Percentiles rank a stretch among this genome's conserved stretches.
phyloP scores from a whole-genome alignment of 169 alveolate genomes.

The Cryptosporidium canis region DNA sequence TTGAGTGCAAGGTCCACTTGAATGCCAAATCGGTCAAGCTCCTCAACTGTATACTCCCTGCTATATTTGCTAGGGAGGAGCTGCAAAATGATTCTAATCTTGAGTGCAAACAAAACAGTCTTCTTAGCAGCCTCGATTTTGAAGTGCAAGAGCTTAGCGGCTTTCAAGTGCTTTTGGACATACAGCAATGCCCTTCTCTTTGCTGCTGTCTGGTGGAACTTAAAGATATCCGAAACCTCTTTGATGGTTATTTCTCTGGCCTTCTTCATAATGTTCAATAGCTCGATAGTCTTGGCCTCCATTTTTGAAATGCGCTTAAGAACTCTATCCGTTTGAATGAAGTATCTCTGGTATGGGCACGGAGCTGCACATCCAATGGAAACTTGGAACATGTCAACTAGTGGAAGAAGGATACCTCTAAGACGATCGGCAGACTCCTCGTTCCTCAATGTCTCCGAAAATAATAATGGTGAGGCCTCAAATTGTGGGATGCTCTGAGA shows the following conservation, averaged over 20 bases:
- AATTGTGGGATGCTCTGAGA: background rate
- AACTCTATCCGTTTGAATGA: conserved; percentile 42
- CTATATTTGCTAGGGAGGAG: conserved; percentile 31
- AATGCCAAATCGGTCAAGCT: background rate
- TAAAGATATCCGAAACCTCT: conserved; percentile 43
- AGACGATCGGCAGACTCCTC: conserved; percentile 3
- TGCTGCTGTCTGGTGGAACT: conserved; percentile 12
- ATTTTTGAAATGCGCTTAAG: conserved; percentile 20
- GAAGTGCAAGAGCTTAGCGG: background rate
- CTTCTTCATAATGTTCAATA: conserved; percentile 40
- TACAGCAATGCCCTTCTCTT: conserved; percentile 62
- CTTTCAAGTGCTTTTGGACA: conserved; percentile 39
- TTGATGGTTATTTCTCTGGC: conserved; percentile 52
- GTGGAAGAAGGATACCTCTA: conserved; percentile 61
- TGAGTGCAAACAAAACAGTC: conserved; percentile 13
- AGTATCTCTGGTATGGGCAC: conserved; percentile 35
- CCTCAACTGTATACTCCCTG: conserved; percentile 8
- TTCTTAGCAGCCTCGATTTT: conserved; percentile 35
- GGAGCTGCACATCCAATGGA: conserved; percentile 59
- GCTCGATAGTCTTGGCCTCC: conserved; percentile 25
- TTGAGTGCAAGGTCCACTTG: conserved; percentile 15
- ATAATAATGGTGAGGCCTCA: background rate
- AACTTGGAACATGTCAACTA: conserved; percentile 30
- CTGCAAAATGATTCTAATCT: conserved; percentile 20
- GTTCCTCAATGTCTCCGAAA: background rate